Percentiles rank a stretch among this genome's conserved stretches.
These are phyloP conservation scores for Curvularia verruculosa DNA, from an alignment of 2,329 filamentous ascomycete species.

Conservation along the genomic window DNA sequence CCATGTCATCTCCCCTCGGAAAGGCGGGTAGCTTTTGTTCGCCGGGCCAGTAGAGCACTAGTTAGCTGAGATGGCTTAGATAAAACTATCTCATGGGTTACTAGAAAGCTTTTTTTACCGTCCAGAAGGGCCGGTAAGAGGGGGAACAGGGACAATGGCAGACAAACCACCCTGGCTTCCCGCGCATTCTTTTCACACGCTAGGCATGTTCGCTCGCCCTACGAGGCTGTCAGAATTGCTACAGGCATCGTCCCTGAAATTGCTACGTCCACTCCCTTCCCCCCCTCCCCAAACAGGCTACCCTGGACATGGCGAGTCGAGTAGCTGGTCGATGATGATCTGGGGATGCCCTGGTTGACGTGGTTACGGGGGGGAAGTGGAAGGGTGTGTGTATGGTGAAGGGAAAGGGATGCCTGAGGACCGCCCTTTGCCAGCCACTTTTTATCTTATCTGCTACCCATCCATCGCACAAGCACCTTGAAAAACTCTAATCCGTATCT, in stretches of 20 bases:
- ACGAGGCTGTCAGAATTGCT: background rate
- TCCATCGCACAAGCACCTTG: background rate
- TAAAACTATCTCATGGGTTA: too few relatives aligned
- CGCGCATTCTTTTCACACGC: background rate
- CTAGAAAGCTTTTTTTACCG: too few relatives aligned
- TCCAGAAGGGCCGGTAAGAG: too few relatives aligned
- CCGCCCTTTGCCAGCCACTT: background rate
- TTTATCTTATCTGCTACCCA: background rate
- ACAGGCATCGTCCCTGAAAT: background rate
- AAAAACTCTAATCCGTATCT: background rate
- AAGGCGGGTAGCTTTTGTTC: background rate
- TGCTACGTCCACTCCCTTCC: background rate
- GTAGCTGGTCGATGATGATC: background rate
- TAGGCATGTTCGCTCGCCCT: background rate
- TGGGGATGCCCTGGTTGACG: slow-evolving; percentile 1
- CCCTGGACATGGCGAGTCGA: slow-evolving; percentile 9
- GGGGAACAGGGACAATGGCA: background rate
- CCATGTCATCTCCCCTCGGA: background rate
- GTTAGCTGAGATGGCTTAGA: too few relatives aligned
- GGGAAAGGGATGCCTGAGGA: background rate
- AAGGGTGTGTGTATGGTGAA: slow-evolving; percentile 23
- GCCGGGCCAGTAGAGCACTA: background rate
- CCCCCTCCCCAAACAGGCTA: background rate
- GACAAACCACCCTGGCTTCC: too few relatives aligned
- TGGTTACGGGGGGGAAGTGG: slow-evolving; percentile 14